Evolutionary conservation across 2,329 filamentous ascomycete species (phyloP).

Genomic region (Colletotrichum simmondsii): DNA sequence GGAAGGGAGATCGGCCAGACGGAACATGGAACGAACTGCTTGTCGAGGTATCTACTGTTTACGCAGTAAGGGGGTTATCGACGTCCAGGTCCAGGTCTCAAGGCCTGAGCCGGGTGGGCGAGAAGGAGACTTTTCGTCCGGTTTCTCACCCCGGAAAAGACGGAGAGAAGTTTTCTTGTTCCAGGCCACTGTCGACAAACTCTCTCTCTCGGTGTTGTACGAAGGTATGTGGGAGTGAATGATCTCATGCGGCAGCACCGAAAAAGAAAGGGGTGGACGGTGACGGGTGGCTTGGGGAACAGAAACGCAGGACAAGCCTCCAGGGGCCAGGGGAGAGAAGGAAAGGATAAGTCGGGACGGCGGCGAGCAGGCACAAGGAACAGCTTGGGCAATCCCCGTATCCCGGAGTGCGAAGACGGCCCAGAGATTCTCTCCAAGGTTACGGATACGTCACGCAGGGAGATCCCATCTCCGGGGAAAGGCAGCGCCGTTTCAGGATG

Average conservation of each 20-base stretch:
- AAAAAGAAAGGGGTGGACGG: neutral
- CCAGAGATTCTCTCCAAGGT: constrained; percentile 1
- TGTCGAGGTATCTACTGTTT: neutral
- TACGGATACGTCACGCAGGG: constrained; percentile 23
- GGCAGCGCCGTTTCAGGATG: constrained; percentile 31
- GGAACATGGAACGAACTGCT: constrained; percentile 31
- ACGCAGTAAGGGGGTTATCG: too few relatives aligned
- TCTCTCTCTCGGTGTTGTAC: neutral
- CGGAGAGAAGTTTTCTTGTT: neutral
- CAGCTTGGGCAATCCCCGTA: neutral
- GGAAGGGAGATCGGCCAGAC: constrained; percentile 7
- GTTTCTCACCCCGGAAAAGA: constrained; percentile 25
- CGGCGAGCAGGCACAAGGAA: neutral
- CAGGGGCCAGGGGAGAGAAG: too few relatives aligned
- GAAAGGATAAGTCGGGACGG: constrained; percentile 2
- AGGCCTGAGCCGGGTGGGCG: neutral
- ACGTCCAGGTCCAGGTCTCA: neutral
- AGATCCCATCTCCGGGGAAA: constrained; percentile 24
- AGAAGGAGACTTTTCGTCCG: constrained; percentile 31
- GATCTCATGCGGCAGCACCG: neutral
- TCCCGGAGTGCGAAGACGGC: constrained; percentile 4
- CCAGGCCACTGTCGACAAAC: neutral
- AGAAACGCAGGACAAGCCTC: neutral
- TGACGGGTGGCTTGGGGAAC: neutral
- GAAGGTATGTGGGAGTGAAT: neutral